phyloP scores from a whole-genome alignment of 768 basidiomycete species.

The Boletus reticulatus region DNA sequence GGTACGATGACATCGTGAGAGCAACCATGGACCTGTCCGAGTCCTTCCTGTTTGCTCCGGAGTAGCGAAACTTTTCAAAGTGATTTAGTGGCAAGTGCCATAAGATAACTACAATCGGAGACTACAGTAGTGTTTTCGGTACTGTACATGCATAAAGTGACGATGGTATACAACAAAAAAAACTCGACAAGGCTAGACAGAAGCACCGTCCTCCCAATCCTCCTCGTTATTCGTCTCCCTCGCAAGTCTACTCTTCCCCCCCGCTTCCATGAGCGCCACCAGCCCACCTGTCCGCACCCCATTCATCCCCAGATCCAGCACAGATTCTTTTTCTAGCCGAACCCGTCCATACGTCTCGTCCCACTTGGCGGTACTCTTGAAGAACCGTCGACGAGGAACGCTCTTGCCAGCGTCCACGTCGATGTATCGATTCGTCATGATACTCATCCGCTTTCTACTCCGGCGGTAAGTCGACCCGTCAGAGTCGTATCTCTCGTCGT shows the following conservation, averaged over 20 bases:
- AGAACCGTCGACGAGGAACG: constrained; percentile 51
- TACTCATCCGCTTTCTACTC: constrained; percentile 62
- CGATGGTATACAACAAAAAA: neutral
- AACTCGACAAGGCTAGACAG: constrained; percentile 9
- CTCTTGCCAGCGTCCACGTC: constrained; percentile 40
- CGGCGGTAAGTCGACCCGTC: constrained; percentile 42
- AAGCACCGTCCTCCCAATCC: constrained; percentile 32
- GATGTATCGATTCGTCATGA: constrained; percentile 58
- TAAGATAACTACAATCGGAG: too few relatives aligned
- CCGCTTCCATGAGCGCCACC: constrained; percentile 26
- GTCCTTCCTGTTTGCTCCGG: too few relatives aligned
- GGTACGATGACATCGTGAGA: too few relatives aligned
- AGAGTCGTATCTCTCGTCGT: constrained; percentile 48
- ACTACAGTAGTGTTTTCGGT: neutral
- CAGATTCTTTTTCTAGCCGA: constrained; percentile 20
- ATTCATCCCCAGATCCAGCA: constrained; percentile 18
- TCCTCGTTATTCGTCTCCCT: constrained; percentile 21
- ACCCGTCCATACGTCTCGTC: constrained; percentile 28
- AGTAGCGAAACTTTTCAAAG: too few relatives aligned
- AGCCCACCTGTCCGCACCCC: constrained; percentile 13
- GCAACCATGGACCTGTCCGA: too few relatives aligned
- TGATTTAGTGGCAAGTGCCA: too few relatives aligned
- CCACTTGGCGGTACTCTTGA: constrained; percentile 47
- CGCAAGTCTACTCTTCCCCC: constrained; percentile 15
- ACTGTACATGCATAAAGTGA: constrained; percentile 1